Evolutionary conservation across 2,329 filamentous ascomycete species (phyloP), one percentile per base, ranked within the genome.

Genomic region (Paracamarosporium sp.): DNA sequence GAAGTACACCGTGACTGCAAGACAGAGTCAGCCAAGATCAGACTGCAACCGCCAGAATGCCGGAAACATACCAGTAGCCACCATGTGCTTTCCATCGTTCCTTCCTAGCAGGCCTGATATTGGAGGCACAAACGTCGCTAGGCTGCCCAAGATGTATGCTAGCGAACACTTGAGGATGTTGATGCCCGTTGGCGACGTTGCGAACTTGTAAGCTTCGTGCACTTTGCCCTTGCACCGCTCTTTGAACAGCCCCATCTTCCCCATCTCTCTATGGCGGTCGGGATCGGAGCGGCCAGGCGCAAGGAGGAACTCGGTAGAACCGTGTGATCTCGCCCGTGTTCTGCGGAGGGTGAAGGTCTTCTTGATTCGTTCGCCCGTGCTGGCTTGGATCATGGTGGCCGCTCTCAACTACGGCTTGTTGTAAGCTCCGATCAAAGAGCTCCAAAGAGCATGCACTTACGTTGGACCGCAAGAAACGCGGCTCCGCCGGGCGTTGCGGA

Each of bases 51-150:
- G 22, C 5, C 13, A 50, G 28, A 4, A n/a, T 11, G 22, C 4
- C 33, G 15, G 22, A 17, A 24, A 7, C 35, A 27, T 40, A 50
- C 47, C 28, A 2, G 94, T 97, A 30, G 93, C 93, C 50, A 97
- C 92, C 71, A 97, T 89, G 77, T 97, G 94, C 73, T 97, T 97
- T 50, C 92, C 92, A 77, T 97, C 93, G 71, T 93, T 90, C 62
- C 89, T 84, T 11, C 94, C 94, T 15, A 97, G 81, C 55, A 93
- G 86, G 7, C 83, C 80, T 15, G 92, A 88, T 55, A 97, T 82
- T 2, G 85, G 84, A 2, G 89, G 86, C 61, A 92, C 88, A 68
- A 97, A 95, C 0, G 93, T 97, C 33, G 89, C 92, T 76, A 96
- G 81, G 65, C 91, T 96, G 17, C 91, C 94, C 31, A 97, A 78